Evolutionary conservation across 2,329 filamentous ascomycete genomes (phyloP).

Genomic region (Diplodia sapinea): DNA sequence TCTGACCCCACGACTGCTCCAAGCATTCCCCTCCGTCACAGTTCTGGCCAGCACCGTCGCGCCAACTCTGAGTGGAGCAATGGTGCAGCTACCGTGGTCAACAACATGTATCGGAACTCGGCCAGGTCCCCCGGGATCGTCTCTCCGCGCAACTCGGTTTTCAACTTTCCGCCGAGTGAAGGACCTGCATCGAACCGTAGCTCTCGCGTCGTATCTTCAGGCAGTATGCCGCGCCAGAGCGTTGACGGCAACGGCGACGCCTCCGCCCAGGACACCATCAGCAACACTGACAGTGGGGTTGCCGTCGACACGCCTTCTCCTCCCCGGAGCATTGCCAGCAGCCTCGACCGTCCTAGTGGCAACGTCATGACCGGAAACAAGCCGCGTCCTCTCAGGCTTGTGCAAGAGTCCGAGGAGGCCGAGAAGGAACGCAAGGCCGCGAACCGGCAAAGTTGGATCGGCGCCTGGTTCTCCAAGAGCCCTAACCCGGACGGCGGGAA

Average conservation of each 20-base stretch:
- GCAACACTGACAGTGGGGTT: slow-evolving; percentile 42
- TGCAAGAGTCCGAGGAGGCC: slow-evolving; percentile 69
- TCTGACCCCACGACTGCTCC: slow-evolving; percentile 76
- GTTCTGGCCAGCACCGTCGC: slow-evolving; percentile 51
- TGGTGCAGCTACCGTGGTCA: slow-evolving; percentile 76
- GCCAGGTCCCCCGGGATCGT: slow-evolving; percentile 54
- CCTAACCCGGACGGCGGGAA: not conserved
- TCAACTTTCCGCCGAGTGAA: slow-evolving; percentile 57
- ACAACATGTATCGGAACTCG: slow-evolving; percentile 78
- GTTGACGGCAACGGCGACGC: slow-evolving; percentile 36
- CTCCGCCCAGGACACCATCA: slow-evolving; percentile 37
- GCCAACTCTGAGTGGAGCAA: slow-evolving; percentile 52
- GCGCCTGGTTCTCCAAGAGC: slow-evolving; percentile 23
- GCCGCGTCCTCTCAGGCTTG: slow-evolving; percentile 82
- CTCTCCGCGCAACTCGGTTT: slow-evolving; percentile 47
- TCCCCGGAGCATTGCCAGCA: slow-evolving; percentile 61
- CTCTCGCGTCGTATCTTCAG: slow-evolving; percentile 58
- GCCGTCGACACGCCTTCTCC: slow-evolving; percentile 51
- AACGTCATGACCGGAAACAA: slow-evolving; percentile 65
- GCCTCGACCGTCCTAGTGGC: slow-evolving; percentile 38
- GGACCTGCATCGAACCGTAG: slow-evolving; percentile 50
- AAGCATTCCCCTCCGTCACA: slow-evolving; percentile 71
- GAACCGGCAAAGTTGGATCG: slow-evolving; percentile 53
- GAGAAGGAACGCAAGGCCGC: slow-evolving; percentile 51
- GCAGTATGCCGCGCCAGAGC: slow-evolving; percentile 50